Percentiles rank a stretch among this genome's conserved stretches.
Conservation (phyloP, 306 rosid species). For the Crotalaria pallida region DNA sequence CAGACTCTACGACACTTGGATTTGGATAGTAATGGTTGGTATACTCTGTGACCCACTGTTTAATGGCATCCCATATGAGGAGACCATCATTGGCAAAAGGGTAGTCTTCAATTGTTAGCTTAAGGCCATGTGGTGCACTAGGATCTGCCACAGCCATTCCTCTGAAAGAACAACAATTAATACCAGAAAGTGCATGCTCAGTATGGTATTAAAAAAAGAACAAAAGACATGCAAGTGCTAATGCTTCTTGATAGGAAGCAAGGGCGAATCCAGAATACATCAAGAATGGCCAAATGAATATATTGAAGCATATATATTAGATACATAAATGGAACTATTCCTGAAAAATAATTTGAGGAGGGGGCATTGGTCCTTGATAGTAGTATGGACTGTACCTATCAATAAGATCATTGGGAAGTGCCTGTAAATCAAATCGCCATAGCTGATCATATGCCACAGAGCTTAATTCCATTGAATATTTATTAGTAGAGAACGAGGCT, state of each 20-base stretch:
- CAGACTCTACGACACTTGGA: conserved; percentile 18
- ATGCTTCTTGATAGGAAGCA: no score
- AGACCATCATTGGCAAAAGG: conserved; percentile 51
- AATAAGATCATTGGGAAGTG: conserved; percentile 40
- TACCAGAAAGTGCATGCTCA: not conserved
- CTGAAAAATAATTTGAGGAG: no score
- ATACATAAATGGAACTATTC: no score
- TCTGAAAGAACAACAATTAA: conserved; percentile 1
- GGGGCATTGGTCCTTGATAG: not conserved
- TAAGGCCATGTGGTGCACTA: conserved; percentile 36
- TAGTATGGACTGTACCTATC: conserved; percentile 17
- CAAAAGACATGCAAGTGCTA: not conserved
- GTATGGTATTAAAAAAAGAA: not conserved
- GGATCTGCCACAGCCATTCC: conserved; percentile 42
- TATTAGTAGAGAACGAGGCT: conserved; percentile 19
- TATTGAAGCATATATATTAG: no score
- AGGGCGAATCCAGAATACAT: no score
- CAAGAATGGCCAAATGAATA: no score
- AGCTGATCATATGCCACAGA: conserved; percentile 33
- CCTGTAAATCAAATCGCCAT: conserved; percentile 41
- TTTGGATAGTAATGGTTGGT: conserved; percentile 40
- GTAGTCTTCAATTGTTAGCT: conserved; percentile 42
- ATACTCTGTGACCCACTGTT: conserved; percentile 42
- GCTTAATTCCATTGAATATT: conserved; percentile 40
- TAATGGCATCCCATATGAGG: conserved; percentile 42